phyloP scores from a whole-genome alignment of 2,329 filamentous ascomycete genomes.

The Diaporthe humulicola region DNA sequence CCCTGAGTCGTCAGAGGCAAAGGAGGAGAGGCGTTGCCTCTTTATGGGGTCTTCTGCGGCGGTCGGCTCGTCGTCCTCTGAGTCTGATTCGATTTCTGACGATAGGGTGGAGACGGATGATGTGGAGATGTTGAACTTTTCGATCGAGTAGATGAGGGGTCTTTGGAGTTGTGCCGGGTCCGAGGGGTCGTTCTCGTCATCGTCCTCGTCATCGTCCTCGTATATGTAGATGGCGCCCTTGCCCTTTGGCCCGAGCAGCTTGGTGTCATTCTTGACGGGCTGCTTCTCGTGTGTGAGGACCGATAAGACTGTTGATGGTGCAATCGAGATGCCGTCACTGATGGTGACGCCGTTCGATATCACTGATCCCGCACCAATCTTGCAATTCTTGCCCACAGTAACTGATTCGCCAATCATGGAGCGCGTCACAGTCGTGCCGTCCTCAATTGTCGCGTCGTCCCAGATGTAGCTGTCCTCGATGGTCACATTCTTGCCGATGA shows the following conservation, averaged over 20 bases:
- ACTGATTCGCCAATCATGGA: constrained; percentile 83
- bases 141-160: constrained; percentile 67
- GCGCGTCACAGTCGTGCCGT: constrained; percentile 77
- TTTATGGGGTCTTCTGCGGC: constrained; percentile 42
- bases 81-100: constrained; percentile 73
- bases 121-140: constrained; percentile 64
- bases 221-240: constrained; percentile 64
- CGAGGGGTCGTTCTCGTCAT: constrained; percentile 58
- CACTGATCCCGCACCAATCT: constrained; percentile 78
- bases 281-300: constrained; percentile 54
- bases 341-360: constrained; percentile 85
- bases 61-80: constrained; percentile 68
- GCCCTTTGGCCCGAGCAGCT: constrained; percentile 62
- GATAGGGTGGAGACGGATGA: constrained; percentile 71
- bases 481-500: constrained; percentile 85
- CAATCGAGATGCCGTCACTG: constrained; percentile 68
- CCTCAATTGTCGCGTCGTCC: constrained; percentile 84
- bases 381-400: constrained; percentile 78
- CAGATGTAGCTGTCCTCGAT: constrained; percentile 88
- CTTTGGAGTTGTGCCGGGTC: constrained; percentile 67
- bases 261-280: constrained; percentile 55
- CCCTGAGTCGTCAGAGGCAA: constrained; percentile 77
- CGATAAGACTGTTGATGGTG: constrained; percentile 52
- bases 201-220: constrained; percentile 59
- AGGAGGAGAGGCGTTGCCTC: constrained; percentile 77